A percentile compares a stretch with the other conserved stretches of the same genome.
Evolutionary conservation across 257 asterid species (phyloP).

Genomic region (Lantana camara): DNA sequence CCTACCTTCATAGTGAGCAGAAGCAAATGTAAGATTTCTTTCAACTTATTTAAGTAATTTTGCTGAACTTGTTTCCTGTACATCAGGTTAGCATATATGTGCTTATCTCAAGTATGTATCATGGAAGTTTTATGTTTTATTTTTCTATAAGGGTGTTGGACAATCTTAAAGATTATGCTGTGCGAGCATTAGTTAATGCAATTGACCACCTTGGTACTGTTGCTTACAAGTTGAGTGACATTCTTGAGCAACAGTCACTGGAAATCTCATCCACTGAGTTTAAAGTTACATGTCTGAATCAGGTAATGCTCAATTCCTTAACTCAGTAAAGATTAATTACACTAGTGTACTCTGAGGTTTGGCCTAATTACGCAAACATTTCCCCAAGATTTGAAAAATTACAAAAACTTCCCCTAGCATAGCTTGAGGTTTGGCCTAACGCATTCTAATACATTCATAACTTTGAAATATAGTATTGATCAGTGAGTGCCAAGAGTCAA

Average conservation of each 20-base stretch:
- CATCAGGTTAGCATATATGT: slow-evolving; percentile 13
- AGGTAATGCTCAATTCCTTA: slow-evolving; percentile 43
- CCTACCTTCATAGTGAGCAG: slow-evolving; percentile 81
- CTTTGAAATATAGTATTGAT: too few relatives aligned
- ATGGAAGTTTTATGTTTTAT: slow-evolving; percentile 15
- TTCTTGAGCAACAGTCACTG: slow-evolving; percentile 75
- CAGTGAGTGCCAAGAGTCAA: too few relatives aligned
- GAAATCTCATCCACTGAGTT: slow-evolving; percentile 73
- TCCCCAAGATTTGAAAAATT: too few relatives aligned
- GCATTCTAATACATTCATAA: too few relatives aligned
- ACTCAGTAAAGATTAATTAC: slow-evolving; percentile 19
- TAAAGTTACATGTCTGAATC: slow-evolving; percentile 71
- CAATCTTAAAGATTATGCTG: slow-evolving; percentile 91
- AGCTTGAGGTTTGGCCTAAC: too few relatives aligned
- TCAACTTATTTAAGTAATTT: slow-evolving; percentile 9
- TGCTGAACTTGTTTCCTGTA: neutral
- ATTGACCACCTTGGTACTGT: slow-evolving; percentile 99
- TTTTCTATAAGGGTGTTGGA: slow-evolving; percentile 72
- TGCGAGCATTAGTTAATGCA: slow-evolving; percentile 94
- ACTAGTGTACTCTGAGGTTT: too few relatives aligned
- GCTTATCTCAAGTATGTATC: neutral
- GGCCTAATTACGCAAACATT: too few relatives aligned
- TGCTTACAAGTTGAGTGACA: slow-evolving; percentile 88
- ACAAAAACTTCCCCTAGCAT: too few relatives aligned
- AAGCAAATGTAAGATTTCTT: slow-evolving; percentile 74